A percentile compares a stretch with the other conserved stretches of the same genome.
phyloP scores from a whole-genome alignment of 129 eudicot genomes.

The Artemisia annua region DNA sequence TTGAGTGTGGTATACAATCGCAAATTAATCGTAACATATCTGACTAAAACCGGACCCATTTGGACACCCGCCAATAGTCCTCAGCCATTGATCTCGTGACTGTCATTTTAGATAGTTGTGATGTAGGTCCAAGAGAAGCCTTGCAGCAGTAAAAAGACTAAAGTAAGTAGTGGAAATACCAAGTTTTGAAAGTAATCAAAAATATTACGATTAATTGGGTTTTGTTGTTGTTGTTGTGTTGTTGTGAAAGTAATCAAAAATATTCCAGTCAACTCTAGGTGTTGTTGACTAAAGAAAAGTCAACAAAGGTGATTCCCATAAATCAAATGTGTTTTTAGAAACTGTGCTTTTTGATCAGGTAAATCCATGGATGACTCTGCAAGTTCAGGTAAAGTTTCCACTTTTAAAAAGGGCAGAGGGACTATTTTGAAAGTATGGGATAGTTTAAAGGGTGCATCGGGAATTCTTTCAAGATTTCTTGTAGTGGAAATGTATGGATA shows the following conservation, averaged over 20 bases:
- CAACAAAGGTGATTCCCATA: constrained; percentile 36
- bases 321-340: constrained; percentile 66
- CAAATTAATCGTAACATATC: constrained; percentile 11
- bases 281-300: constrained; percentile 43
- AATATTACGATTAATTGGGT: too few species aligned
- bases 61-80: constrained; percentile 54
- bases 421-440: constrained; percentile 40
- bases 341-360: constrained; percentile 44
- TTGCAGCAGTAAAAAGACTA: constrained; percentile 70
- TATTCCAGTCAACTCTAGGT: constrained; percentile 69
- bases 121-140: constrained; percentile 67
- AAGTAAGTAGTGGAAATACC: constrained; percentile 49
- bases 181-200: constrained; percentile 52
- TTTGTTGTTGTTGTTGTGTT: too few species aligned
- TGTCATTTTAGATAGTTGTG: constrained; percentile 27
- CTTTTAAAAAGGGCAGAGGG: constrained; percentile 47
- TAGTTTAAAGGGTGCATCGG: constrained; percentile 46
- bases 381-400: constrained; percentile 37
- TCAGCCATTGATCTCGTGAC: constrained; percentile 45
- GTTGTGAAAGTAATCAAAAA: too few species aligned
- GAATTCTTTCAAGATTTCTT: constrained; percentile 56
- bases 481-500: constrained; percentile 73
- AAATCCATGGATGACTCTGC: constrained; percentile 84
- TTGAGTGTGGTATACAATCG: too few species aligned
- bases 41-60: constrained; percentile 57